phyloP scores from a whole-genome alignment of 139 green algal species.

The Chlorella vulgaris region DNA sequence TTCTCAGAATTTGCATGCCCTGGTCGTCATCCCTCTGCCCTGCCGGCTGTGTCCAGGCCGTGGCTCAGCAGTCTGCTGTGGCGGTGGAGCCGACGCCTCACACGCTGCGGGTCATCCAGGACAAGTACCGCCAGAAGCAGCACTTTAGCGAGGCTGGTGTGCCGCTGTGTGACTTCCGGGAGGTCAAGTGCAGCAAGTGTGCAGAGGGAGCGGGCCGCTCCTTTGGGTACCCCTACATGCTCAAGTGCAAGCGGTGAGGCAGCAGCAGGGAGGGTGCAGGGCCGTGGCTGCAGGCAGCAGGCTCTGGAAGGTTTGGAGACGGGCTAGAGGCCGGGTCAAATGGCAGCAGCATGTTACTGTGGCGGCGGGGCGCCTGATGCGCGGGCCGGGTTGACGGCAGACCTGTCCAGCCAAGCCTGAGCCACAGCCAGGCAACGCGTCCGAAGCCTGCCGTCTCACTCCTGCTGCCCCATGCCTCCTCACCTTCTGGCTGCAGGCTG shows the following conservation, averaged over 20 bases:
- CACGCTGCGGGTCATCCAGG: conserved; percentile 81
- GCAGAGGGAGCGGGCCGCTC: conserved; percentile 44
- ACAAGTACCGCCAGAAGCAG: conserved; percentile 96
- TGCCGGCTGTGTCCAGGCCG: conserved; percentile 39
- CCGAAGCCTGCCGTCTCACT: no score
- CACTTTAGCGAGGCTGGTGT: conserved; percentile 83
- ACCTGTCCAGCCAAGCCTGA: no score
- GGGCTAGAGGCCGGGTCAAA: no score
- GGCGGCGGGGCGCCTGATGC: no score
- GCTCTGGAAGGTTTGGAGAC: no score
- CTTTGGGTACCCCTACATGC: conserved; percentile 96
- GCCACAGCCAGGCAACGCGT: no score
- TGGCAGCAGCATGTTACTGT: no score
- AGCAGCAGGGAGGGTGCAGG: not conserved
- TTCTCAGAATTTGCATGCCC: no score
- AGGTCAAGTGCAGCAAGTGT: conserved; percentile 60
- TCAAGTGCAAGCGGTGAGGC: conserved; percentile 85
- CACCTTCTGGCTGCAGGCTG: not conserved
- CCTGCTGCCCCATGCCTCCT: not conserved
- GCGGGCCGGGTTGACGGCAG: no score
- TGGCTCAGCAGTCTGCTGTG: conserved; percentile 54
- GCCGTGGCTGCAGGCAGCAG: not conserved
- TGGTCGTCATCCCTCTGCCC: no score
- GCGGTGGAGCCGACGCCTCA: conserved; percentile 82
- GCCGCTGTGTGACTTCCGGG: conserved; percentile 77